Evolutionary conservation across 768 basidiomycete species (phyloP).

Genomic region (Piloderma croceum): DNA sequence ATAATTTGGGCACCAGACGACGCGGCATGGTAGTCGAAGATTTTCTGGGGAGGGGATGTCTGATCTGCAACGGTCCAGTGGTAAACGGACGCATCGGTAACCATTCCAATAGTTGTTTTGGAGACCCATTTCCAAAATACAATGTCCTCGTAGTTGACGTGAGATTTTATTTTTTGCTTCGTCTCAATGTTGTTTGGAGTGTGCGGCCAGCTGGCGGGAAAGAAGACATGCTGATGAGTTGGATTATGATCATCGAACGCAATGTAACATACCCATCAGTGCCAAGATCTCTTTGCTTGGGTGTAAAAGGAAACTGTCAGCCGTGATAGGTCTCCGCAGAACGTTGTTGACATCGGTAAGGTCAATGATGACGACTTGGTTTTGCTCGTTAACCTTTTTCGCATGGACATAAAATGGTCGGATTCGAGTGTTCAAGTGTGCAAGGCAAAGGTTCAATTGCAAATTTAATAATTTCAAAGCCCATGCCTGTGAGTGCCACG

Average conservation of each 20-base stretch:
- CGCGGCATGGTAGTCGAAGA: too few species aligned
- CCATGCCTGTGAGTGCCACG: too few species aligned
- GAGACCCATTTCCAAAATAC: conserved; percentile 99
- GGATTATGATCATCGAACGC: conserved; percentile 6
- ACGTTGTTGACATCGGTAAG: conserved; percentile 95
- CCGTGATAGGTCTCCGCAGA: too few species aligned
- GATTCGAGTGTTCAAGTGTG: conserved; percentile 93
- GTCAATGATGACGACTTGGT: conserved; percentile 99
- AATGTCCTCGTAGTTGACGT: conserved; percentile 88
- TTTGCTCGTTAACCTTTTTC: conserved; percentile 90
- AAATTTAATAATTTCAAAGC: too few species aligned
- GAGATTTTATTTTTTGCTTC: conserved; percentile 96
- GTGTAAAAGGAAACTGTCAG: conserved; percentile 98
- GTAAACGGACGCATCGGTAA: conserved; percentile 89
- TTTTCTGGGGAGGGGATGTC: too few species aligned
- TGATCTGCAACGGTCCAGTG: too few species aligned
- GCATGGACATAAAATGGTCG: conserved; percentile 96
- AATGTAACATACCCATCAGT: conserved; percentile 69
- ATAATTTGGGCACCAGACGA: too few species aligned
- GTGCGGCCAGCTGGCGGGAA: conserved; percentile 92
- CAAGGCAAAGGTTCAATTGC: too few species aligned
- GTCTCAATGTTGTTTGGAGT: conserved; percentile 94
- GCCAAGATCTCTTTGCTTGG: conserved; percentile 95
- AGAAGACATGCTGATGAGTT: conserved; percentile 7
- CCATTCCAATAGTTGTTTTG: conserved; percentile 86